Evolutionary conservation across 2,329 filamentous ascomycete species (phyloP), one percentile per base, ranked within the genome.

Genomic region (Pseudogymnoascus sp.): DNA sequence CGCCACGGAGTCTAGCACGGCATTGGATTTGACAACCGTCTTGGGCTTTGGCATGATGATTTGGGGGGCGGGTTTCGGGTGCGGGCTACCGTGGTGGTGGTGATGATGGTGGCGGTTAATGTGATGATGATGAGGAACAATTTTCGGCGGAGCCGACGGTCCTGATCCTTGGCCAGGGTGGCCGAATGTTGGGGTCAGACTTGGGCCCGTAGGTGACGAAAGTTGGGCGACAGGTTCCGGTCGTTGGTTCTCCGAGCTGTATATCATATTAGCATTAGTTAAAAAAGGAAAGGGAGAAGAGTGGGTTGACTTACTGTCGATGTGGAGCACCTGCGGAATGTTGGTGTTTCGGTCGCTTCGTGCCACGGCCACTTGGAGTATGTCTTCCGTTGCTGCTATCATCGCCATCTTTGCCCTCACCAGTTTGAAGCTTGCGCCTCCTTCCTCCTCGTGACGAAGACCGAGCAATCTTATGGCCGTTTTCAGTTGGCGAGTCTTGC

Each of bases 371-470:
- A 58, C 79, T 80, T 1, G 87, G 86, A 1, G 88, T 87, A 11
- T 79, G 78, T 67, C 85, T 79, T 25, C 86, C 87, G 35, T 82
- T 83, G 63, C 79, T 83, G 63, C 85, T 85, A 63, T 95, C 90
- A 65, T 86, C 90, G 64, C 86, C 91, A 33, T 80, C 80, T 65
- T 82, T 83, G 31, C 74, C 74, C 3, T 91, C 88, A 49, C 95
- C 91, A 61, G 96, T 90, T 71, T 91, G 91, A 1, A 87, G 78
- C 73, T 91, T 90, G 65, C 90, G 81, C 63, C 87, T 82, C 71
- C 86, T 86, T 81, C 49, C 83, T 80, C 78, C 77, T 4, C 65
- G 65, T 62, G 78, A 79, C 11, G 71, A 69, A 38, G 75, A 75
- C 37, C 80, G 77, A 62, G 72, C 68, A 59, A 73, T 73, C 66